phyloP scores from a whole-genome alignment of 257 asterid genomes.

The Scutellaria barbata region DNA sequence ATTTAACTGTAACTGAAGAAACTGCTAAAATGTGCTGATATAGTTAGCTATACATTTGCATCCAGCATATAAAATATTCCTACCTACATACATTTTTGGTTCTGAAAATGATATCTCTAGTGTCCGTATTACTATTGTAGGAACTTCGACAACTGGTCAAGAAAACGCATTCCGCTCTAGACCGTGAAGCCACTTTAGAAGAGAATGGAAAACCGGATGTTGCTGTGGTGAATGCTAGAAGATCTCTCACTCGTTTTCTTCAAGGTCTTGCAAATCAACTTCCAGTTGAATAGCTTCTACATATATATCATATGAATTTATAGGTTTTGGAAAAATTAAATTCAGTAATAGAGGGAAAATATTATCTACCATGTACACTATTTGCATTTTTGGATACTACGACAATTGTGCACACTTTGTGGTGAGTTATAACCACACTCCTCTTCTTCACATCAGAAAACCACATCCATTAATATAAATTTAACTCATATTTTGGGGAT shows the following conservation, averaged over 20 bases:
- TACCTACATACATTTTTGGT: neutral
- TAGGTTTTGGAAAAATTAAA: neutral
- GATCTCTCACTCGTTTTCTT: conserved; percentile 70
- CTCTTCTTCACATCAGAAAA: too few relatives aligned
- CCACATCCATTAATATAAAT: too few relatives aligned
- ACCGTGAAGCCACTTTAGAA: conserved; percentile 40
- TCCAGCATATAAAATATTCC: conserved; percentile 6
- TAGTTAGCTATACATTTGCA: neutral
- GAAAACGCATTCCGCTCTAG: conserved; percentile 56
- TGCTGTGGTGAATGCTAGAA: conserved; percentile 53
- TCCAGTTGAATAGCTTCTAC: conserved; percentile 46
- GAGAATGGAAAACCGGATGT: conserved; percentile 46
- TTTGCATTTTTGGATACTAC: too few relatives aligned
- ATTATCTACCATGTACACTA: too few relatives aligned
- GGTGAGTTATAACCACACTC: too few relatives aligned
- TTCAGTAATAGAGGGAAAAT: too few relatives aligned
- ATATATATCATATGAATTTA: conserved; percentile 3
- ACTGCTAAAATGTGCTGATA: neutral
- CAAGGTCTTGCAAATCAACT: conserved; percentile 59
- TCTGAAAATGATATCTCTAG: conserved; percentile 14
- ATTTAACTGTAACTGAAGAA: neutral
- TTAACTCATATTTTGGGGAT: too few relatives aligned
- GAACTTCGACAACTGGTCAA: conserved; percentile 79
- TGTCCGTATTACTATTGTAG: conserved; percentile 35
- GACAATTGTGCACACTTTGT: too few relatives aligned